A percentile compares a stretch with the other conserved stretches of the same genome.
Conservation (phyloP, 2,329 filamentous ascomycete genomes). For the Dactylonectria macrodidyma region DNA sequence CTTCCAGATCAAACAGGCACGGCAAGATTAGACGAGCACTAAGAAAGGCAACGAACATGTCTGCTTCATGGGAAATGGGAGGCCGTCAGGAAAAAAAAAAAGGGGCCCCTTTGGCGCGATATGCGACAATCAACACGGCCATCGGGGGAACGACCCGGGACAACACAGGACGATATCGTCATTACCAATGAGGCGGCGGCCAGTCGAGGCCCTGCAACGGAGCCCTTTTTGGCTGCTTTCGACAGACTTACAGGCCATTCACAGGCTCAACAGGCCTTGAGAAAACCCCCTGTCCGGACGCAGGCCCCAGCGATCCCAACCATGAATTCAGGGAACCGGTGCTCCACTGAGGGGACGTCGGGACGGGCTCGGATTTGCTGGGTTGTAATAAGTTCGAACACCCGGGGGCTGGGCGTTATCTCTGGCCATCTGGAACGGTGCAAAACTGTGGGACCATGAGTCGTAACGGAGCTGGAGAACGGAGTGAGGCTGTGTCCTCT, state of each 20-base stretch:
- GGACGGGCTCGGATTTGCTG: slow-evolving; percentile 23
- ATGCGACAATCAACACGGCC: slow-evolving; percentile 30
- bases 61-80: slow-evolving; percentile 2
- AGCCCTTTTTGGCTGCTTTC: too few species aligned
- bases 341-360: slow-evolving; percentile 20
- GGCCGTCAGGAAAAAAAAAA: slow-evolving; percentile 2
- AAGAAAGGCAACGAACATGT: slow-evolving; percentile 13
- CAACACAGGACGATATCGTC: not conserved
- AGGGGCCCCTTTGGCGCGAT: slow-evolving; percentile 34
- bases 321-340: slow-evolving; percentile 23
- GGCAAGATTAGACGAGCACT: too few species aligned
- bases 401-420: slow-evolving; percentile 29
- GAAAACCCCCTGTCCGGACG: slow-evolving; percentile 16
- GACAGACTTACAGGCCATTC: not conserved
- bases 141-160: slow-evolving; percentile 2
- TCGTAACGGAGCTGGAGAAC: slow-evolving; percentile 10
- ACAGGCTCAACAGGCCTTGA: not conserved
- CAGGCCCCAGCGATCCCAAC: slow-evolving; percentile 12
- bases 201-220: not conserved
- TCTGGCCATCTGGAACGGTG: slow-evolving; percentile 16
- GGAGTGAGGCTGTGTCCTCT: slow-evolving; percentile 22
- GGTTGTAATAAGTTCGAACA: not conserved
- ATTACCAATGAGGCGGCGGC: slow-evolving; percentile 40
- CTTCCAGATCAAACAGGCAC: slow-evolving; percentile 17
- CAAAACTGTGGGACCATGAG: slow-evolving; percentile 27